Conservation (phyloP, 805 yeast species). For the Candida namnaoensis region DNA sequence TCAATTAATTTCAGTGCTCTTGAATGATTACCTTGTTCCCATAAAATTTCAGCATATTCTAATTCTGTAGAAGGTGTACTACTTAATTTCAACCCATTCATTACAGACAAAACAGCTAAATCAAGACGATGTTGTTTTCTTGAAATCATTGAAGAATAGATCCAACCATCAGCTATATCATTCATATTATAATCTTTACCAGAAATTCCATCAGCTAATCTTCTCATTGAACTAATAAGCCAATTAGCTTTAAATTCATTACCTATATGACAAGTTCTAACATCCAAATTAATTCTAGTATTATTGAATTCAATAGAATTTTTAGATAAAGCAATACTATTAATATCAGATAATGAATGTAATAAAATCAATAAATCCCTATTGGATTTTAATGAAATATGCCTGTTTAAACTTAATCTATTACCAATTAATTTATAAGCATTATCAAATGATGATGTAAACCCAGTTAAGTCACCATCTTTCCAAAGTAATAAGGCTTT, state of each 20-base stretch:
- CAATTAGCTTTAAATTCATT: constrained; percentile 52
- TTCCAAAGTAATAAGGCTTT: constrained; percentile 44
- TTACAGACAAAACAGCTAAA: constrained; percentile 59
- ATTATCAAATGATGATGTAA: constrained; percentile 32
- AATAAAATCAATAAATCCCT: constrained; percentile 40
- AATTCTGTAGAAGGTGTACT: constrained; percentile 40
- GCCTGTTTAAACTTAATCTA: constrained; percentile 39
- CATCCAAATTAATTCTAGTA: constrained; percentile 9
- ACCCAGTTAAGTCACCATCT: constrained; percentile 21
- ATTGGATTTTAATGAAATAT: constrained; percentile 42
- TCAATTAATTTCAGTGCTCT: constrained; percentile 68
- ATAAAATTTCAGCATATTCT: constrained; percentile 73
- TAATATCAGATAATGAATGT: constrained; percentile 57
- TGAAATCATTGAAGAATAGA: constrained; percentile 55
- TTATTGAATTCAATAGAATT: constrained; percentile 9
- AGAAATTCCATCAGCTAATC: constrained; percentile 31
- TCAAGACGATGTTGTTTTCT: constrained; percentile 63
- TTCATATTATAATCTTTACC: constrained; percentile 12
- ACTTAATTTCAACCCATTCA: constrained; percentile 36
- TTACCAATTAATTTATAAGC: constrained; percentile 56
- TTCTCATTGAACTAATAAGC: constrained; percentile 50
- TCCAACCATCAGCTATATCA: constrained; percentile 41
- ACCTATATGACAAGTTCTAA: constrained; percentile 25
- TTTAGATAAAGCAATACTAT: constrained; percentile 22
- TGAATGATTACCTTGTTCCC: constrained; percentile 85